A percentile compares a stretch with the other conserved stretches of the same genome.
Evolutionary conservation across 257 asterid genomes (phyloP).

Genomic region (Mitragyna speciosa): DNA sequence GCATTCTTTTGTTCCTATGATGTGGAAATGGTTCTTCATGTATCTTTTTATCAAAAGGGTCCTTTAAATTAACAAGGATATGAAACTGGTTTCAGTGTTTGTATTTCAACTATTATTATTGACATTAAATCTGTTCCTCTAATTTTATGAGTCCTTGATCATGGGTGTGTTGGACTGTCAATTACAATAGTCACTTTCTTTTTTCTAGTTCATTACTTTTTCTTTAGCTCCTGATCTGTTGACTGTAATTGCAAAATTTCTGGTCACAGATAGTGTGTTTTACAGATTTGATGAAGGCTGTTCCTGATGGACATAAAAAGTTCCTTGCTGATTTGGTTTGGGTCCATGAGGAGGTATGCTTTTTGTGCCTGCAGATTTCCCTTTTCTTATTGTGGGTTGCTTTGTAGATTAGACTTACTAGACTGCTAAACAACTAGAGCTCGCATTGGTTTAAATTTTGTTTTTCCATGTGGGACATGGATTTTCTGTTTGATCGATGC

Average conservation of each 20-base stretch:
- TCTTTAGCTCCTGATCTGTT: neutral
- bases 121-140: neutral
- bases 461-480: neutral
- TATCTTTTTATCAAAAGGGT: neutral
- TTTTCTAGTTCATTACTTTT: neutral
- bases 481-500: neutral
- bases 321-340: slow-evolving; percentile 87
- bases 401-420: neutral
- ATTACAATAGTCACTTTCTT: neutral
- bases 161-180: neutral
- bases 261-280: neutral
- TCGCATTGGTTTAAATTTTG: neutral
- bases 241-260: neutral
- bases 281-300: slow-evolving; percentile 72
- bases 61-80: neutral
- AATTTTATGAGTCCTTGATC: neutral
- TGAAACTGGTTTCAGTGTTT: neutral
- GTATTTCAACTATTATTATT: neutral
- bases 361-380: neutral
- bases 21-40: neutral
- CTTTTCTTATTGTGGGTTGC: neutral
- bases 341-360: slow-evolving; percentile 83
- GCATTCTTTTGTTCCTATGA: neutral
- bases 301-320: slow-evolving; percentile 80
- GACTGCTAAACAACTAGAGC: too few species aligned